Base-by-base conservation (phyloP, 106 monocot species). In the Vanilla planifolia region DNA sequence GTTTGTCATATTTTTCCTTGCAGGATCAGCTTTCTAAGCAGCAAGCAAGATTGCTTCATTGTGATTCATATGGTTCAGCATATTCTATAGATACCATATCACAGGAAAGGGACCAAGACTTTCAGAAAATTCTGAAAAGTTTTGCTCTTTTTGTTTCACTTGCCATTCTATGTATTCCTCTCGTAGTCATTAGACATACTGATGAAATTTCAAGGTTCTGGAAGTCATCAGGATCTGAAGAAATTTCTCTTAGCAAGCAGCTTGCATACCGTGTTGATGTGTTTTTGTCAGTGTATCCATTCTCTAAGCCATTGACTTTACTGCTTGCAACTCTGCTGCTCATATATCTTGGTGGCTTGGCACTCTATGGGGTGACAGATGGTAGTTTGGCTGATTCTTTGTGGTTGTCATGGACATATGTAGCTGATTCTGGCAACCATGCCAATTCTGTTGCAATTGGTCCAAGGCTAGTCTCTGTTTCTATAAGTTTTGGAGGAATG, bases 371-470 rank as follows among this genome's bases (percentile, higher is more conserved):
- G 29, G 85, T 85, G 33, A 85, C 70, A 24, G 80, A 80, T 77
- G 85, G 73, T 67, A 74, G 47, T 70, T 60, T 85, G 35, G 73
- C 73, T 34, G 85, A 85, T 47, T 80, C 65, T 63, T 30, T 85
- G 27, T 85, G 85, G 85, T 67, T 80, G 52, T 80, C 85, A 30
- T 85, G 85, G 85, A 85, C 80, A 46, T 85, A 70, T 55, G 73
- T 85, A 40, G 85, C 85, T 24, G 79, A 80, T 73, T 80, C 85
- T 42, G 85, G 85, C 51, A 85, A 85, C 67, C 85, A 85, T 74
- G 85, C 85, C 42, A 77, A 80, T 64, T 77, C 85, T 47, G 60
- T 63, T 53, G 85, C 80, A 7, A n/a, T 67, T 63, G 73, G 80
- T 60, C 85, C 80, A 47, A 80, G 80, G 65, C 67, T 85, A 43